phyloP scores from a whole-genome alignment of 192 early-diverging fungal genomes.

The Backusella australiensis region DNA sequence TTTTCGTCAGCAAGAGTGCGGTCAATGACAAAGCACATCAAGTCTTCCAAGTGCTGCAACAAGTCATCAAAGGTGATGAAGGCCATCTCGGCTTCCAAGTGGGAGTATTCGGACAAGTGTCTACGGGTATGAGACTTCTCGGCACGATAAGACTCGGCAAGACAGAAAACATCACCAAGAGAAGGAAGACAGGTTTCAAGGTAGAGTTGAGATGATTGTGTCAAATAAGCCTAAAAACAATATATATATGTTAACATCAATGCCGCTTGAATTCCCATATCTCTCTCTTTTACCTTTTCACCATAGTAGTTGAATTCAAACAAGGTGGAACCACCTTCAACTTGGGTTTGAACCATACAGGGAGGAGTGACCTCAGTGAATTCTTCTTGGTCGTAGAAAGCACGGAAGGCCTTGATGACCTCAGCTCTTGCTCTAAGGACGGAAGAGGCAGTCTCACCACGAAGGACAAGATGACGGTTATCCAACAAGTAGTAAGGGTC shows the following conservation, averaged over 20 bases:
- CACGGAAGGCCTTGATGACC: conserved; percentile 93
- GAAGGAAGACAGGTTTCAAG: conserved; percentile 94
- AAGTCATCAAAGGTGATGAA: conserved; percentile 94
- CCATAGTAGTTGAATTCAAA: conserved; percentile 97
- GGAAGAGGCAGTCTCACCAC: conserved; percentile 84
- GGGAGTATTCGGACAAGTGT: conserved; percentile 95
- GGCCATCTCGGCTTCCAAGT: conserved; percentile 94
- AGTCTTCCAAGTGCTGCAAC: conserved; percentile 81
- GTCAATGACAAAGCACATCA: conserved; percentile 79
- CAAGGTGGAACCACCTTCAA: conserved; percentile 95
- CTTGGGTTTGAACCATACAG: conserved; percentile 98
- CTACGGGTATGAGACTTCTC: conserved; percentile 97
- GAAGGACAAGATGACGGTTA: conserved; percentile 96
- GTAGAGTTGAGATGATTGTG: conserved; percentile 98
- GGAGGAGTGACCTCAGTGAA: conserved; percentile 96
- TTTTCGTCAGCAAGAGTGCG: conserved; percentile 74
- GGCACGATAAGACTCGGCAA: conserved; percentile 96
- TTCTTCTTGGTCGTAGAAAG: conserved; percentile 78
- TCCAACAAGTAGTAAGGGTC: conserved; percentile 86
- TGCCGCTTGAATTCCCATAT: no score
- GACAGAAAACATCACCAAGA: conserved; percentile 93
- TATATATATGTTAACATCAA: no score
- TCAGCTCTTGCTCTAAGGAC: conserved; percentile 84
- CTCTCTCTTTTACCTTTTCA: conserved; percentile 55
- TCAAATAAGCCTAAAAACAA: conserved; percentile 78